Evolutionary conservation across 306 rosid species (phyloP).

Genomic region (Sindora glabra): DNA sequence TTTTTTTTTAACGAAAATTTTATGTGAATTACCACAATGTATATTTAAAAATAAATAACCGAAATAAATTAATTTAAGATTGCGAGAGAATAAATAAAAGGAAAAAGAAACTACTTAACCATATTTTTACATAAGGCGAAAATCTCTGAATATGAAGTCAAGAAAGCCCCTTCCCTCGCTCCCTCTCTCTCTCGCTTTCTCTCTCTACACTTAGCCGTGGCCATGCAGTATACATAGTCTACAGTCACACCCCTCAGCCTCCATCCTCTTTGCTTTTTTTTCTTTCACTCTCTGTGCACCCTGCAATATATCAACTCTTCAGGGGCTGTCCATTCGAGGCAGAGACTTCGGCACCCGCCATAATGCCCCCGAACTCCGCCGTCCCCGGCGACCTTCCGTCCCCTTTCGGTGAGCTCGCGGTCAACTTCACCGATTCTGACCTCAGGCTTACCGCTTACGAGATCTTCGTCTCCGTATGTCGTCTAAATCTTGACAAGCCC

Average conservation of each 20-base stretch:
- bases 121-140: too few species aligned
- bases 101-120: too few species aligned
- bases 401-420: constrained; percentile 68
- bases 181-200: constrained; percentile 6
- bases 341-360: constrained; percentile 38
- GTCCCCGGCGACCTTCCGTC: constrained; percentile 63
- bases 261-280: background rate
- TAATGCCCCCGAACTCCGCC: constrained; percentile 23
- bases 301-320: constrained; percentile 81
- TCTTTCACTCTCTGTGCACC: background rate
- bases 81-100: too few species aligned
- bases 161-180: background rate
- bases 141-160: background rate
- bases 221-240: too few species aligned
- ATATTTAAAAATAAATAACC: too few species aligned
- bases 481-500: constrained; percentile 75
- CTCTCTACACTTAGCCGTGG: constrained; percentile 15
- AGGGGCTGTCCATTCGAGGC: constrained; percentile 78
- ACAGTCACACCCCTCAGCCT: background rate
- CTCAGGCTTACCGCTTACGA: constrained; percentile 82
- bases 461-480: constrained; percentile 96
- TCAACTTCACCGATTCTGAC: constrained; percentile 64
- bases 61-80: too few species aligned
- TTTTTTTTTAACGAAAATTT: too few species aligned
- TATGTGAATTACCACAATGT: too few species aligned